A percentile compares a stretch with the other conserved stretches of the same genome.
These are phyloP conservation scores for Cicer cuneatum DNA, from an alignment of 306 rosid species.

Conservation along the genomic window DNA sequence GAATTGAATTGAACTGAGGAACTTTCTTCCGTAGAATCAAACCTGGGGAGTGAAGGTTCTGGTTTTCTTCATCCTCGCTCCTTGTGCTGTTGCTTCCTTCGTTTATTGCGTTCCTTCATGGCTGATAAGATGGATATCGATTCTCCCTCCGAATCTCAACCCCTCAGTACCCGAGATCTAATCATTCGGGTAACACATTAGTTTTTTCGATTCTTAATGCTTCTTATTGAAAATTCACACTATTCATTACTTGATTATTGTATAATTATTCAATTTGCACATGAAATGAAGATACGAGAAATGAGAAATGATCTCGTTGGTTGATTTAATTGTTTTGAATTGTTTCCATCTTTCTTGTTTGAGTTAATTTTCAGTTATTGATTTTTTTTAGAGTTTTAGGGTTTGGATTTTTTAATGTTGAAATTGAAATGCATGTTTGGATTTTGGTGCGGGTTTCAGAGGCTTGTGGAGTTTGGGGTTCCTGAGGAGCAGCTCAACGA, in stretches of 20 bases:
- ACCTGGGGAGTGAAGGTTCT: slow-evolving; percentile 70
- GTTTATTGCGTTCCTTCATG: slow-evolving; percentile 59
- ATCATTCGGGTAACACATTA: slow-evolving; percentile 60
- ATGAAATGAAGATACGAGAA: neutral
- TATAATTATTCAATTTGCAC: slow-evolving; percentile 26
- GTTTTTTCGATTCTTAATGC: neutral
- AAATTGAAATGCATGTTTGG: slow-evolving; percentile 35
- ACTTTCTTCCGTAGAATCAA: slow-evolving; percentile 37
- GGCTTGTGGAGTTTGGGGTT: slow-evolving; percentile 75
- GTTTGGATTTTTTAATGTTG: slow-evolving; percentile 5
- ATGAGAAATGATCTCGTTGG: neutral
- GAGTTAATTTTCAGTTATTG: neutral
- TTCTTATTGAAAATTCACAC: slow-evolving; percentile 14
- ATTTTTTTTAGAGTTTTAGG: slow-evolving; percentile 11
- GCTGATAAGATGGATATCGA: slow-evolving; percentile 77
- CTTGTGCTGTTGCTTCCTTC: slow-evolving; percentile 59
- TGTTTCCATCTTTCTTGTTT: neutral
- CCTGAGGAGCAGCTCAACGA: slow-evolving; percentile 61
- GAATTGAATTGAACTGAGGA: slow-evolving; percentile 6
- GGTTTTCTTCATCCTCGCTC: slow-evolving; percentile 57
- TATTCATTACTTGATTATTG: slow-evolving; percentile 20
- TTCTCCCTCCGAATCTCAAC: slow-evolving; percentile 51
- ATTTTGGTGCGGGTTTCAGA: slow-evolving; percentile 56
- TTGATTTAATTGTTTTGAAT: slow-evolving; percentile 8
- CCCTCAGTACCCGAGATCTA: slow-evolving; percentile 72